Evolutionary conservation across 2,329 filamentous ascomycete genomes (phyloP), one percentile per base, ranked within the genome.

Genomic region (Diaporthe aspalathi): DNA sequence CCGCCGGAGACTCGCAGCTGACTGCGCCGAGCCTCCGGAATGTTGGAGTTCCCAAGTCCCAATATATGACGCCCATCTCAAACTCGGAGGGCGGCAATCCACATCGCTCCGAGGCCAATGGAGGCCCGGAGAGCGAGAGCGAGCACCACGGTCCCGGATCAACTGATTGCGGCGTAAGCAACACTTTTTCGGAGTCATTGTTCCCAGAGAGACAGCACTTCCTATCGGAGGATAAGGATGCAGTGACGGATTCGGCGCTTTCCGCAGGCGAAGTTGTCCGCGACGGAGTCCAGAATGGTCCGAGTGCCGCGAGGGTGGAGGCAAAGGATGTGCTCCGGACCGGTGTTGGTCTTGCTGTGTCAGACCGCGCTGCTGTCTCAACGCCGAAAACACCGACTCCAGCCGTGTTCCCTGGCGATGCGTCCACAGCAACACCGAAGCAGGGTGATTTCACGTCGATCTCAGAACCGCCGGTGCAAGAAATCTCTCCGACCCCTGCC

Each of bases 41-140:
- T 49, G 20, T 43, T 27, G 60, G 40, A 53, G 43, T 54, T 27
- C 52, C 66, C 66, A 40, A 53, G 27, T n/a, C 67, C 29, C 49
- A 67, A 22, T 12, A 49, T 24, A 17, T 45, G 29, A 47, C 32
- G 47, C 52, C 65, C 29, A 32, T 22, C 43, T 47, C 52, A 62
- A 54, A 52, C n/a, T 65, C 54, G 32, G 67, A 29, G 29, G 20
- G 35, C 9, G 57, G 68, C 17, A 27, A 53, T 27, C 20, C 12
- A 27, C 47, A 67, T 20, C 9, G 2, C 43, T 45, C 67, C 54
- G 67, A 66, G 35, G 5, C 49, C 4, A 47, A 43, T 20, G 62
- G 68, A 16, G 7, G 4, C 2, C 17, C 47, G 24, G 27, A 40
- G 12, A 29, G 47, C 49, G 72, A 62, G n/a, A 4, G 22, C 32